Conservation (phyloP, 176 grass and related monocot species). For the Carex kokanica region DNA sequence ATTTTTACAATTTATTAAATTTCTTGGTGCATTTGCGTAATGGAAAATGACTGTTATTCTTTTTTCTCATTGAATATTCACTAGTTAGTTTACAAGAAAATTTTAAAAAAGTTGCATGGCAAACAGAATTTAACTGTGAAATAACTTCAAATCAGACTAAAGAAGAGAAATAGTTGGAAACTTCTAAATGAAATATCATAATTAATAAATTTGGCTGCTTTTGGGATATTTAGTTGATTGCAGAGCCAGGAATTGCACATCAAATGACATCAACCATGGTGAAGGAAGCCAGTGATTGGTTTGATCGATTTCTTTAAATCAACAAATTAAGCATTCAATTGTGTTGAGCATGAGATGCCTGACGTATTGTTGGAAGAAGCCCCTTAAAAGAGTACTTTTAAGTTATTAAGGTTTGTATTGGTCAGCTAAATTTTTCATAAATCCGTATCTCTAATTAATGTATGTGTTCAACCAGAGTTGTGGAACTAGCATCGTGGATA, state of each 20-base stretch:
- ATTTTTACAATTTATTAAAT: neutral
- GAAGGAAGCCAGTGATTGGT: slow-evolving; percentile 77
- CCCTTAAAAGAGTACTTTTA: neutral
- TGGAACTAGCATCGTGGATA: too few species aligned
- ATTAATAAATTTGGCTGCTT: neutral
- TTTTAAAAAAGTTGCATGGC: too few species aligned
- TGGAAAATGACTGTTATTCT: neutral
- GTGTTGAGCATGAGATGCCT: neutral
- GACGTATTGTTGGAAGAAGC: neutral
- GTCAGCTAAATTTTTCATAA: neutral
- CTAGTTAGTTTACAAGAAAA: too few species aligned
- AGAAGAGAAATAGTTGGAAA: too few species aligned
- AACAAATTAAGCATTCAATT: neutral
- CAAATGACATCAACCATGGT: slow-evolving; percentile 53
- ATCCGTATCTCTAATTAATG: neutral
- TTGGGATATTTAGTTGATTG: slow-evolving; percentile 41
- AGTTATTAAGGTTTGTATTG: neutral
- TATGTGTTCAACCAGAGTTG: too few species aligned
- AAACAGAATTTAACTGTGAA: too few species aligned
- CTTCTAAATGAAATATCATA: neutral
- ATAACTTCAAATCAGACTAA: too few species aligned
- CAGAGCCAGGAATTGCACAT: slow-evolving; percentile 53
- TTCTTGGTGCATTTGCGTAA: neutral
- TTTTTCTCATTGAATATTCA: too few species aligned
- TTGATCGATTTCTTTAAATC: slow-evolving; percentile 50